A percentile compares a stretch with the other conserved stretches of the same genome.
phyloP scores from a whole-genome alignment of 495 filamentous ascomycete species.

The Annulohypoxylon bovei region DNA sequence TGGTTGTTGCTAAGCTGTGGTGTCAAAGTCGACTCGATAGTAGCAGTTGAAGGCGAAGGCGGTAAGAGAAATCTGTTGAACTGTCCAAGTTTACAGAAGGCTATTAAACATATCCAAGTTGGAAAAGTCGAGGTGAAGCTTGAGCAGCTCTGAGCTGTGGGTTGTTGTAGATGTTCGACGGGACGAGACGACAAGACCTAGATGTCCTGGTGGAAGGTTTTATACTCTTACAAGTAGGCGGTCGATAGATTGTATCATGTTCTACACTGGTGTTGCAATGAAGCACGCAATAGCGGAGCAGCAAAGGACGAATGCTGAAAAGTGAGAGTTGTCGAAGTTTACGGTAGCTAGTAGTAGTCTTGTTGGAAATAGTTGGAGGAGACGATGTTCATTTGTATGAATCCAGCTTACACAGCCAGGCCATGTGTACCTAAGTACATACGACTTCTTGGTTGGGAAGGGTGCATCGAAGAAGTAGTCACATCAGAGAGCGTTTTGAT shows the following conservation, averaged over 20 bases:
- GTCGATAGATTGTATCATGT: constrained; percentile 42
- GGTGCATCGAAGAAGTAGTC: constrained; percentile 36
- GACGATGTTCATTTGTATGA: constrained; percentile 51
- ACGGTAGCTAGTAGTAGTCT: constrained; percentile 38
- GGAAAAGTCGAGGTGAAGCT: constrained; percentile 13
- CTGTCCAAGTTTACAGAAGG: constrained; percentile 23
- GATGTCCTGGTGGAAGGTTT: constrained; percentile 22
- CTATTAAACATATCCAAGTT: constrained; percentile 24
- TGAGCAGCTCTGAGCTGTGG: constrained; percentile 25
- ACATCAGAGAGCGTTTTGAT: constrained; percentile 48
- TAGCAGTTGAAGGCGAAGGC: constrained; percentile 4
- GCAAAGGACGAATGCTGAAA: not conserved
- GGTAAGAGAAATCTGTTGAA: constrained; percentile 12
- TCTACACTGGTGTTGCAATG: constrained; percentile 36
- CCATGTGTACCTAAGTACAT: constrained; percentile 40
- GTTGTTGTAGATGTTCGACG: constrained; percentile 13
- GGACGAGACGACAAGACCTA: constrained; percentile 19
- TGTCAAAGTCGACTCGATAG: constrained; percentile 20
- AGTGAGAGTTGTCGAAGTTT: constrained; percentile 30
- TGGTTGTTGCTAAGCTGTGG: constrained; percentile 7
- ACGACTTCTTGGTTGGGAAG: constrained; percentile 40
- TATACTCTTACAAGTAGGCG: constrained; percentile 33
- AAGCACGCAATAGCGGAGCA: constrained; percentile 44
- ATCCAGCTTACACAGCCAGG: constrained; percentile 42
- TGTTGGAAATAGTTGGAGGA: constrained; percentile 44